Evolutionary conservation across 2,329 filamentous ascomycete genomes (phyloP).

Genomic region (Fusarium buharicum): DNA sequence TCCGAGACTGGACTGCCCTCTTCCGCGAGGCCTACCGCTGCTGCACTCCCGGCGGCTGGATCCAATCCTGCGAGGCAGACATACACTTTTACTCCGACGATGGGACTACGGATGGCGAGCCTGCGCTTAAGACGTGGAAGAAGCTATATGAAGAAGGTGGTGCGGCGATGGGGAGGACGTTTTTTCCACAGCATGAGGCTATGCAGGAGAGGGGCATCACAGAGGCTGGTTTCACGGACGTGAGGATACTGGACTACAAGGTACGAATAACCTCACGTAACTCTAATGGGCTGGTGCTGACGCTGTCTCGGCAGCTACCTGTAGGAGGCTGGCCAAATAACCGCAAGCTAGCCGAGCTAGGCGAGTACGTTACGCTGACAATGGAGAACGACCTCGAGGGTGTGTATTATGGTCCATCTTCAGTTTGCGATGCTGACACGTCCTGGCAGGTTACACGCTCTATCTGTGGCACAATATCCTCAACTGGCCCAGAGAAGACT

Average conservation of each 20-base stretch:
- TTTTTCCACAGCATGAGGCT: conserved; percentile 32
- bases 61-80: conserved; percentile 39
- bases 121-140: conserved; percentile 19
- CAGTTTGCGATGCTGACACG: background rate
- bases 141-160: conserved; percentile 27
- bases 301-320: conserved; percentile 21
- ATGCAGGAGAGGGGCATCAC: conserved; percentile 29
- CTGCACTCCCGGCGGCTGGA: conserved; percentile 34
- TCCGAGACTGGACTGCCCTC: conserved; percentile 32
- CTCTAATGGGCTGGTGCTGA: background rate
- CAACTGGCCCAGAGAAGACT: conserved; percentile 36
- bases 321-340: conserved; percentile 41
- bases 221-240: conserved; percentile 36
- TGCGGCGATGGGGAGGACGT: conserved; percentile 7
- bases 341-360: conserved; percentile 32
- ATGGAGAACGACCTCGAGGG: conserved; percentile 41
- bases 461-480: conserved; percentile 37
- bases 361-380: conserved; percentile 36
- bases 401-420: background rate
- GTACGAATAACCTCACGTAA: background rate
- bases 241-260: conserved; percentile 35
- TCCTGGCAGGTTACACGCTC: conserved; percentile 26
- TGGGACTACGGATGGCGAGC: conserved; percentile 26
- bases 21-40: conserved; percentile 36
- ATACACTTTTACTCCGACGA: conserved; percentile 35